Percentiles rank a stretch among this genome's conserved stretches.
Evolutionary conservation across 1,284 basidiomycete genomes (phyloP).

Genomic region (Microbotryomycetes sp.): DNA sequence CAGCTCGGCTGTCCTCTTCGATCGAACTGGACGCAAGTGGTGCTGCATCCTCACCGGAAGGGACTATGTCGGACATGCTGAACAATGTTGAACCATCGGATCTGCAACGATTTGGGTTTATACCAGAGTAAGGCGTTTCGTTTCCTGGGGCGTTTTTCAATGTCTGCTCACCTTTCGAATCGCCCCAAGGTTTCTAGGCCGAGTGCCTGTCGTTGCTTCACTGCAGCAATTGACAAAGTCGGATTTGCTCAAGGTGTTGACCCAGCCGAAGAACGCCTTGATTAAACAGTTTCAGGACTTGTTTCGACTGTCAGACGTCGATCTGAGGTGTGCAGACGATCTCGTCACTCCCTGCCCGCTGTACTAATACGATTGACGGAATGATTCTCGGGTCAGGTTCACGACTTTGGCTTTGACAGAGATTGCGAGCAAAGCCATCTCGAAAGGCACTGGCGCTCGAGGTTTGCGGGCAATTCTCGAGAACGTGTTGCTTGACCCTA

Average conservation of each 20-base stretch:
- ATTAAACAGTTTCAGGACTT: slow-evolving; percentile 79
- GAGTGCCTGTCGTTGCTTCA: slow-evolving; percentile 77
- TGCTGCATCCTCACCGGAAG: neutral
- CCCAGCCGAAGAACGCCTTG: slow-evolving; percentile 82
- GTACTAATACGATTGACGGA: neutral
- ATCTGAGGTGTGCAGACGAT: slow-evolving; percentile 30
- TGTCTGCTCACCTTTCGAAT: too few relatives aligned
- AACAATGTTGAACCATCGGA: slow-evolving; percentile 66
- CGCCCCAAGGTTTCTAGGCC: slow-evolving; percentile 59
- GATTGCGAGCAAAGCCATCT: slow-evolving; percentile 67
- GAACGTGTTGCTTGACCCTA: slow-evolving; percentile 66
- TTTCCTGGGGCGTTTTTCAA: neutral
- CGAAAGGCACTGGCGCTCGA: slow-evolving; percentile 79
- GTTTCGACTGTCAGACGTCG: slow-evolving; percentile 46
- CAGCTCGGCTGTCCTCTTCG: slow-evolving; percentile 54
- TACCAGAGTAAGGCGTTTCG: slow-evolving; percentile 57
- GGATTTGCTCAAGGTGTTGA: slow-evolving; percentile 82
- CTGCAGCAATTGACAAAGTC: slow-evolving; percentile 61
- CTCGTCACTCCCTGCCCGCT: neutral
- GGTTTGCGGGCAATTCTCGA: slow-evolving; percentile 85
- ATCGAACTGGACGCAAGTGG: slow-evolving; percentile 13
- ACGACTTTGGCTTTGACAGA: slow-evolving; percentile 47
- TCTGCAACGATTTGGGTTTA: slow-evolving; percentile 80
- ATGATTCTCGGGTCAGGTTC: slow-evolving; percentile 30
- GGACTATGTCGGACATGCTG: slow-evolving; percentile 46